Conservation (phyloP, 495 filamentous ascomycete species). For the Diplogelasinospora grovesii region DNA sequence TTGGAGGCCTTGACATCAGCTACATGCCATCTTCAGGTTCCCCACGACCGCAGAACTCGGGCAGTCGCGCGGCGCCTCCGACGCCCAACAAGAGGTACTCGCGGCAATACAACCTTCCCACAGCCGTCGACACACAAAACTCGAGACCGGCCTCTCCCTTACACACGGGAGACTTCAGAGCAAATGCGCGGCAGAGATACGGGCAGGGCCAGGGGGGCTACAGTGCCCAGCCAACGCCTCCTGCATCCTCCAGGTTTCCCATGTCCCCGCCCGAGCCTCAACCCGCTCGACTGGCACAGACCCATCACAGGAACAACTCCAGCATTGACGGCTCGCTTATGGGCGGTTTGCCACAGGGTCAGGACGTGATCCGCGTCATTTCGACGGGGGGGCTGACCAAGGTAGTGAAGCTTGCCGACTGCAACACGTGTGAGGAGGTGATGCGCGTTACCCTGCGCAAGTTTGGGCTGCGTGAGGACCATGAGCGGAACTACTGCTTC, state of each 20-base stretch:
- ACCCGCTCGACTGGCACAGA: constrained; percentile 38
- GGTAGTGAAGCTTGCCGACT: constrained; percentile 81
- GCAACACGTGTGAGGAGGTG: constrained; percentile 84
- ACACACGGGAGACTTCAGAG: constrained; percentile 45
- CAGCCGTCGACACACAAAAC: constrained; percentile 41
- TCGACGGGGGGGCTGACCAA: constrained; percentile 85
- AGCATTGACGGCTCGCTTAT: constrained; percentile 78
- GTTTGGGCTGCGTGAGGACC: constrained; percentile 66
- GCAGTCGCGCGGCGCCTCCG: constrained; percentile 42
- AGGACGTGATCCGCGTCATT: constrained; percentile 83
- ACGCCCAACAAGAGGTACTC: constrained; percentile 73
- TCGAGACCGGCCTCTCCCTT: constrained; percentile 70
- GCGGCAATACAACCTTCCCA: constrained; percentile 50
- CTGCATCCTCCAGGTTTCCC: constrained; percentile 30
- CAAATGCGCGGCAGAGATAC: constrained; percentile 29
- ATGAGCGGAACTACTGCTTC: constrained; percentile 75
- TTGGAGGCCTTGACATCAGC: constrained; percentile 56
- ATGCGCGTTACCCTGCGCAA: constrained; percentile 80
- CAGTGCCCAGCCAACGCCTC: constrained; percentile 21
- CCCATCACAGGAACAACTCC: constrained; percentile 56
- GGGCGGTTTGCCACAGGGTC: constrained; percentile 68
- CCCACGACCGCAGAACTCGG: constrained; percentile 52
- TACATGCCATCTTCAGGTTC: constrained; percentile 64
- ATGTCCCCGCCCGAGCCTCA: constrained; percentile 33
- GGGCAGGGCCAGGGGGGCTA: constrained; percentile 35